Evolutionary conservation across 805 yeast species (phyloP).

Genomic region (Saccharomyces eubayanus): DNA sequence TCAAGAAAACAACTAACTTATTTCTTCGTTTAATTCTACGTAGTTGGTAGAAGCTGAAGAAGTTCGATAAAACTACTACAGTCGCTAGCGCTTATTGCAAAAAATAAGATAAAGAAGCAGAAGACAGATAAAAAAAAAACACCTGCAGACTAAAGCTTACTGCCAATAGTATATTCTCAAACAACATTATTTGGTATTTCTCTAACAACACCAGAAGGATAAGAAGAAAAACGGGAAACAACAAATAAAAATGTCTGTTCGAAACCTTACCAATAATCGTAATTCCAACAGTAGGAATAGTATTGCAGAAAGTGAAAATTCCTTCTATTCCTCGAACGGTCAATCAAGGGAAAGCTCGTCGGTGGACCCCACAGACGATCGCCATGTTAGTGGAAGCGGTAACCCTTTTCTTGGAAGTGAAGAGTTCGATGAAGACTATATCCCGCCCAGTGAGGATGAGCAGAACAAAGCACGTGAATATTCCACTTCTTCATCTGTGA

Average conservation of each 20-base stretch:
- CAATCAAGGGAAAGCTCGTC: neutral
- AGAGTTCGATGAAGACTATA: neutral
- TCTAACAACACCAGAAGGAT: neutral
- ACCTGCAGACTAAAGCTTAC: neutral
- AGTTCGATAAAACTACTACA: neutral
- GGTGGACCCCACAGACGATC: neutral
- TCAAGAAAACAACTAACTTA: neutral
- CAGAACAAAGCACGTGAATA: constrained; percentile 5
- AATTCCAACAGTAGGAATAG: neutral
- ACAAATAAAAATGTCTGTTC: constrained; percentile 3
- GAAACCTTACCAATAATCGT: constrained; percentile 7
- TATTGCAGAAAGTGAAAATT: constrained; percentile 6
- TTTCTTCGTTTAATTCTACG: neutral
- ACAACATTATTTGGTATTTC: neutral
- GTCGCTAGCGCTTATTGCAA: neutral
- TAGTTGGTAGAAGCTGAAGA: neutral
- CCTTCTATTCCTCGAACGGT: constrained; percentile 6
- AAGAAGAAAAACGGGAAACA: neutral
- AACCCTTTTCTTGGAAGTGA: constrained; percentile 12
- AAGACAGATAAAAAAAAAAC: neutral
- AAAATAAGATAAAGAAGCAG: neutral
- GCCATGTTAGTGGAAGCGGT: neutral
- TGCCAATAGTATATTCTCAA: neutral
- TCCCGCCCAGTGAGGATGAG: neutral
- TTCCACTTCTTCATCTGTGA: constrained; percentile 2